Percentiles rank a stretch among this genome's conserved stretches.
These are phyloP conservation scores for Thielaviopsis ethacetica DNA, from an alignment of 2,329 filamentous ascomycete genomes.

Conservation along the genomic window DNA sequence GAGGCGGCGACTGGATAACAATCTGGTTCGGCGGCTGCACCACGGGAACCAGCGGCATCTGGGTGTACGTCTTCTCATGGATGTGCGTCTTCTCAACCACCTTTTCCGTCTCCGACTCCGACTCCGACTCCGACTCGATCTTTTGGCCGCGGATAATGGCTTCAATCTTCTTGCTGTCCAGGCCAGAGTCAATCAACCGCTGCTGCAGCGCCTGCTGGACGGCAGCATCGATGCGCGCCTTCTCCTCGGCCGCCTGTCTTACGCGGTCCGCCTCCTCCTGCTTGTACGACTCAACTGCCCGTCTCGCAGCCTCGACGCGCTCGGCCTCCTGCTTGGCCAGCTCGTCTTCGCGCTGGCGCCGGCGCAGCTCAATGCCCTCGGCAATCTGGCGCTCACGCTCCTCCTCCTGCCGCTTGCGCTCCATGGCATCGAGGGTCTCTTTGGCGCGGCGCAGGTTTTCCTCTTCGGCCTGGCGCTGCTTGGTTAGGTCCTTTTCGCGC, in stretches of 20 bases:
- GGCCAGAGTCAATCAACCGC: constrained; percentile 39
- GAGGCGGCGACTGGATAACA: neutral
- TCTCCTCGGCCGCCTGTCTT: constrained; percentile 29
- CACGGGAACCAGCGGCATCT: constrained; percentile 9
- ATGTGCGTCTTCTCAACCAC: constrained; percentile 12
- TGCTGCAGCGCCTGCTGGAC: constrained; percentile 40
- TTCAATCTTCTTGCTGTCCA: constrained; percentile 41
- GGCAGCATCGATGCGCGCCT: constrained; percentile 33
- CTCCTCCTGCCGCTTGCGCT: constrained; percentile 27
- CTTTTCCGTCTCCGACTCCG: neutral
- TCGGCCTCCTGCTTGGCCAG: constrained; percentile 28
- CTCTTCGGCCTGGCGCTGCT: constrained; percentile 25
- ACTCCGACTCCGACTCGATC: constrained; percentile 3
- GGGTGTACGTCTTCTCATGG: constrained; percentile 19
- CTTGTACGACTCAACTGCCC: constrained; percentile 36
- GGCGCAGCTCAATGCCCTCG: constrained; percentile 29
- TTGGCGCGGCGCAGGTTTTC: constrained; percentile 27
- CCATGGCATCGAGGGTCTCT: constrained; percentile 31
- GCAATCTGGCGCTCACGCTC: constrained; percentile 35
- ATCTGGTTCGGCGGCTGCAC: constrained; percentile 6
- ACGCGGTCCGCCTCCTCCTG: constrained; percentile 30
- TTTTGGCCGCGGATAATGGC: constrained; percentile 43
- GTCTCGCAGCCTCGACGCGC: constrained; percentile 28
- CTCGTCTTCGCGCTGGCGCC: constrained; percentile 26
- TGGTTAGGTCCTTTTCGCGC: constrained; percentile 29